phyloP scores from a whole-genome alignment of 306 rosid genomes.

The Amphicarpaea edgeworthii region DNA sequence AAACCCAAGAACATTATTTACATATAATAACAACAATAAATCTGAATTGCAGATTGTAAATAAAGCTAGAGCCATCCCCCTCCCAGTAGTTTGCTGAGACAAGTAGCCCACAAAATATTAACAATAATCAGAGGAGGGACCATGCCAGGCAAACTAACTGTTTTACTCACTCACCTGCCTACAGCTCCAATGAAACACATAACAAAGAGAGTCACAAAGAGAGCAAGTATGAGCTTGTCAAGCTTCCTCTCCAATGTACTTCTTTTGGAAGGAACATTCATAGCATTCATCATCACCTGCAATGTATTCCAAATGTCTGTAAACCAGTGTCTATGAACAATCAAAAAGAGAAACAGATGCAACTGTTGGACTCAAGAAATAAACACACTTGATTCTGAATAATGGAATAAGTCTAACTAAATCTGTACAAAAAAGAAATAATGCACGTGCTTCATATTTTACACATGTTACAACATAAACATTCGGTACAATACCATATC shows the following conservation, averaged over 20 bases:
- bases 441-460: not conserved
- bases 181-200: slow-evolving; percentile 89
- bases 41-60: slow-evolving; percentile 13
- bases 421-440: not conserved
- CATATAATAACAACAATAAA: slow-evolving; percentile 32
- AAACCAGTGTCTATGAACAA: slow-evolving; percentile 35
- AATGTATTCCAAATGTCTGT: slow-evolving; percentile 45
- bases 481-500: not conserved
- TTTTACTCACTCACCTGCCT: slow-evolving; percentile 63
- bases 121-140: not conserved
- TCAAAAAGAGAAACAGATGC: slow-evolving; percentile 6
- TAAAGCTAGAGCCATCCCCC: slow-evolving; percentile 30
- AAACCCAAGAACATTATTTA: slow-evolving; percentile 25
- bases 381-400: not conserved
- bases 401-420: not conserved
- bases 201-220: slow-evolving; percentile 73
- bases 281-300: slow-evolving; percentile 98
- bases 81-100: slow-evolving; percentile 2
- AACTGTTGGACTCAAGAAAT: not conserved
- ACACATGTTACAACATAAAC: not conserved
- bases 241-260: slow-evolving; percentile 95
- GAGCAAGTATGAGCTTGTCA: slow-evolving; percentile 85
- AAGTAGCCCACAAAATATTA: slow-evolving; percentile 34
- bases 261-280: slow-evolving; percentile 98
- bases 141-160: slow-evolving; percentile 29